Conservation (phyloP, 2,329 filamentous ascomycete genomes). For the Colletotrichum eremochloae region DNA sequence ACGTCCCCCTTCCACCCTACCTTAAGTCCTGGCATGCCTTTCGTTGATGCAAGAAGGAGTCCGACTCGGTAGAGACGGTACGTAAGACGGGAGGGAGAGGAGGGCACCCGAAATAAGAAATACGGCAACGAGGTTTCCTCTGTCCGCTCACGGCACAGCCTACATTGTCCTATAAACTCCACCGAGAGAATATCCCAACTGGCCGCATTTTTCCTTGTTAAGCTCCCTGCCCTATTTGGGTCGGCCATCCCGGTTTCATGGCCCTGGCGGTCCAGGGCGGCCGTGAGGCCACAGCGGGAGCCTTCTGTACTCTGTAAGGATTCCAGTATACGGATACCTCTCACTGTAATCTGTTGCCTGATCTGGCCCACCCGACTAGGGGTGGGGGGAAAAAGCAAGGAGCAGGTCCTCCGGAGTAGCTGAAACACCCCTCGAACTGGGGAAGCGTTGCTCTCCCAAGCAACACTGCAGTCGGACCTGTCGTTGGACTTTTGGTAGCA, state of each 20-base stretch:
- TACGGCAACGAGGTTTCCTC: not conserved
- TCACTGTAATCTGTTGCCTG: not conserved
- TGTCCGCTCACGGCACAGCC: not conserved
- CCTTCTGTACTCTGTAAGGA: not conserved
- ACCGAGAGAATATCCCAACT: not conserved
- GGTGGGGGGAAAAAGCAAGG: not conserved
- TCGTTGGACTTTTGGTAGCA: not conserved
- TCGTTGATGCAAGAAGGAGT: not conserved
- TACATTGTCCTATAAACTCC: not conserved
- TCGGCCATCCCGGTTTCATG: slow-evolving; percentile 18
- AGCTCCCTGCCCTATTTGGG: slow-evolving; percentile 12
- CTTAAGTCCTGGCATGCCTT: slow-evolving; percentile 6
- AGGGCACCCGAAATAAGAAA: not conserved
- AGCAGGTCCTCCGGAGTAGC: slow-evolving; percentile 13
- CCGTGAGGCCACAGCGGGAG: slow-evolving; percentile 9
- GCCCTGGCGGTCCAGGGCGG: slow-evolving; percentile 1
- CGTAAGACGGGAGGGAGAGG: not conserved
- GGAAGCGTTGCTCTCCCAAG: not conserved
- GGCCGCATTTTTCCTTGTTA: slow-evolving; percentile 10
- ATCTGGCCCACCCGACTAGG: not conserved
- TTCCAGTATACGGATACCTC: not conserved
- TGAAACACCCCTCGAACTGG: slow-evolving; percentile 10
- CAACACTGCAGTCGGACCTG: not conserved
- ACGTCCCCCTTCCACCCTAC: not conserved
- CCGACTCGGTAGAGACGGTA: slow-evolving; percentile 3